Evolutionary conservation across 495 filamentous ascomycete species (phyloP).

Genomic region (Daldinia bambusicola): DNA sequence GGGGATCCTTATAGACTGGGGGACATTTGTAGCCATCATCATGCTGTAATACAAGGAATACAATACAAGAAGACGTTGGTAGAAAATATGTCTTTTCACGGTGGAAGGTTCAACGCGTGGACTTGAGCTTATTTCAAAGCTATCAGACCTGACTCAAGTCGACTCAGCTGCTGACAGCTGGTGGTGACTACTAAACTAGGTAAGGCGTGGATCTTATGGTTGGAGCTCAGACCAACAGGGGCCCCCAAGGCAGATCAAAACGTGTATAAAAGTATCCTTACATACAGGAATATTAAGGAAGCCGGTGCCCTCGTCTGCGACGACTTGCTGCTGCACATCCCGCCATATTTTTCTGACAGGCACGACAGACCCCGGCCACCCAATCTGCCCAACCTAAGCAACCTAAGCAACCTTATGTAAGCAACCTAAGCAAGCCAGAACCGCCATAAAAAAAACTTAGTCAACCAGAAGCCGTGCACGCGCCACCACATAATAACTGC

Average conservation of each 20-base stretch:
- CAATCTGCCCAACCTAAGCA: constrained; percentile 26
- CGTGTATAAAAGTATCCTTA: constrained; percentile 48
- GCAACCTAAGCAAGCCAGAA: constrained; percentile 22
- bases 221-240: constrained; percentile 42
- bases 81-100: constrained; percentile 22
- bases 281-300: constrained; percentile 47
- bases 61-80: constrained; percentile 15
- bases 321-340: constrained; percentile 44
- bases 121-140: constrained; percentile 41
- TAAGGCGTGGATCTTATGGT: constrained; percentile 28
- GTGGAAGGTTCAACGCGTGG: constrained; percentile 34
- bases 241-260: constrained; percentile 42
- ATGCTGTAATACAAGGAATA: constrained; percentile 31
- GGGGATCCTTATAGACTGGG: neutral
- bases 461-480: constrained; percentile 31
- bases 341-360: constrained; percentile 41
- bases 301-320: constrained; percentile 46
- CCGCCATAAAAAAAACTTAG: neutral
- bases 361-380: constrained; percentile 36
- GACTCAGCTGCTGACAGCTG: constrained; percentile 28
- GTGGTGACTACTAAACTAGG: constrained; percentile 29
- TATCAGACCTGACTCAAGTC: constrained; percentile 35
- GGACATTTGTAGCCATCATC: constrained; percentile 29
- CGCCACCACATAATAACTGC: constrained; percentile 15
- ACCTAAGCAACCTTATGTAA: too few relatives aligned